phyloP scores from a whole-genome alignment of 2,329 filamentous ascomycete species.

The Exophiala bonariae region DNA sequence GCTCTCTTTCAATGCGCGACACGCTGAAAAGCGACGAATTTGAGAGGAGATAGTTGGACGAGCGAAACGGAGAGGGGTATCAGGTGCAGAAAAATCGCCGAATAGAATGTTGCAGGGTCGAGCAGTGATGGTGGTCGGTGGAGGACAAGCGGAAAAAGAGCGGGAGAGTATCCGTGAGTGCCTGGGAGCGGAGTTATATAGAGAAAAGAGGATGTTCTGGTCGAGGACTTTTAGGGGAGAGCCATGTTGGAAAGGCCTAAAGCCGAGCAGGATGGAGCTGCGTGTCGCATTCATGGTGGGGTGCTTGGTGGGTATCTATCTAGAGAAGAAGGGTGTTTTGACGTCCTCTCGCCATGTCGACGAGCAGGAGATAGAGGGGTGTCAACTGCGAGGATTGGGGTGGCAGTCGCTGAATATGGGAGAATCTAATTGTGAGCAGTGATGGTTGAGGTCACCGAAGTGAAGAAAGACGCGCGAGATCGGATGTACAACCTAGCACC shows the following conservation, averaged over 20 bases:
- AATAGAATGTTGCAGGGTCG: neutral
- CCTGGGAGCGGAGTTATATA: slow-evolving; percentile 28
- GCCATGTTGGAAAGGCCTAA: slow-evolving; percentile 24
- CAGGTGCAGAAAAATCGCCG: neutral
- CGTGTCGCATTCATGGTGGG: slow-evolving; percentile 38
- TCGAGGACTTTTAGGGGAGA: slow-evolving; percentile 23
- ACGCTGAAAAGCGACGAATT: slow-evolving; percentile 18
- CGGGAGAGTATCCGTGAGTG: slow-evolving; percentile 26
- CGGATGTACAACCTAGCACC: too few relatives aligned
- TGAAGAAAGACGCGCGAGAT: too few relatives aligned
- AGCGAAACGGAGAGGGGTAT: neutral
- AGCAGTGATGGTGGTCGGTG: neutral
- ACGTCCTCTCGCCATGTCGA: too few relatives aligned
- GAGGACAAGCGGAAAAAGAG: slow-evolving; percentile 1
- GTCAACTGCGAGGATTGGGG: too few relatives aligned
- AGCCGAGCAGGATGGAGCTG: slow-evolving; percentile 39
- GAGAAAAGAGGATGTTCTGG: slow-evolving; percentile 27
- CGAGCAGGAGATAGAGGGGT: too few relatives aligned
- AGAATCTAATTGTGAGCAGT: too few relatives aligned
- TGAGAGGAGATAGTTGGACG: slow-evolving; percentile 12
- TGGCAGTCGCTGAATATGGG: too few relatives aligned
- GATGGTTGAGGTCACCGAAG: too few relatives aligned
- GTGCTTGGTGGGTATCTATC: neutral
- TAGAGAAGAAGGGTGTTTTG: too few relatives aligned
- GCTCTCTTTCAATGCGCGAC: slow-evolving; percentile 16